Percentiles rank a stretch among this genome's conserved stretches.
phyloP scores from a whole-genome alignment of 208 protist genomes.

The Cochliopodium minus region DNA sequence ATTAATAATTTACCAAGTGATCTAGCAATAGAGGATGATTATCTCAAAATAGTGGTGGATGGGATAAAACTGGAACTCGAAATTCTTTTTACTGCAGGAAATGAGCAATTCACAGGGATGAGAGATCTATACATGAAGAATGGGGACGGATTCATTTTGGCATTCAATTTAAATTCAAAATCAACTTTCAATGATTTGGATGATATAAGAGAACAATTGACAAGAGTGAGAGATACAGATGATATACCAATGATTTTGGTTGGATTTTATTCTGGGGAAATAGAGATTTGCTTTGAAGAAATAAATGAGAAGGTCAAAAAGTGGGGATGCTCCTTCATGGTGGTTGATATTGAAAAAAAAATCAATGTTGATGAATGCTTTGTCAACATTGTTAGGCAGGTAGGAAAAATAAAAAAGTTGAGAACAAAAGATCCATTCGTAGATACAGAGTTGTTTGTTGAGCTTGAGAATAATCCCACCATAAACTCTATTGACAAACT shows the following conservation, averaged over 20 bases:
- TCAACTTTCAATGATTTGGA: constrained; percentile 31
- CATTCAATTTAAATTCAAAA: constrained; percentile 27
- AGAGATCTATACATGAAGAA: constrained; percentile 26
- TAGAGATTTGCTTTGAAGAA: constrained; percentile 30
- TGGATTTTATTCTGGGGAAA: constrained; percentile 40
- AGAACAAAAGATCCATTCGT: too few species aligned
- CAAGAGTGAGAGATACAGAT: constrained; percentile 33
- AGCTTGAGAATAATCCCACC: neutral
- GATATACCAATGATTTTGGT: constrained; percentile 35
- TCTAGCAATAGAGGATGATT: too few species aligned
- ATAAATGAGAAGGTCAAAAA: constrained; percentile 30
- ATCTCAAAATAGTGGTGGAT: too few species aligned
- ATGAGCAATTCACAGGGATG: constrained; percentile 37
- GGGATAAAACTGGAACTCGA: too few species aligned
- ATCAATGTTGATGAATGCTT: constrained; percentile 33
- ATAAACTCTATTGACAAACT: too few species aligned
- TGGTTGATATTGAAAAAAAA: constrained; percentile 31
- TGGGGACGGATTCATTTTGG: constrained; percentile 38
- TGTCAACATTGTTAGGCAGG: constrained; percentile 19
- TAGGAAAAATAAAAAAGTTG: neutral
- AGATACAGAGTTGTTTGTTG: too few species aligned
- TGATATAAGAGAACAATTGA: constrained; percentile 27
- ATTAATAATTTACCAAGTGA: too few species aligned
- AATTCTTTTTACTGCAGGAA: constrained; percentile 55
- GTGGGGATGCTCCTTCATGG: constrained; percentile 28